Conservation (phyloP, 202 grass and related monocot genomes). For the Saccharum hybrid region DNA sequence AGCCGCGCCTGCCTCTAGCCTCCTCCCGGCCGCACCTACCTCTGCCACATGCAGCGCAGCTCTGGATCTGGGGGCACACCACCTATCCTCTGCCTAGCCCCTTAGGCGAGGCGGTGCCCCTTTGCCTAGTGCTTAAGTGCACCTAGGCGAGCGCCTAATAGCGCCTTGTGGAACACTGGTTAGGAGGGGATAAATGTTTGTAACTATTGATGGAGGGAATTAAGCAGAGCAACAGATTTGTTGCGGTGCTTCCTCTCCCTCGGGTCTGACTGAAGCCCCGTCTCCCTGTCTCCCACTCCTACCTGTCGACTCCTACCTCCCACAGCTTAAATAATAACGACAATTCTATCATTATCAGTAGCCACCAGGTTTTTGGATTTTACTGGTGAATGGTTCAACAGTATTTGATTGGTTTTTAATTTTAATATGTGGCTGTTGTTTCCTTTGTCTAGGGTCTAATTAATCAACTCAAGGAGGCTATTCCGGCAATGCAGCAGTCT, state of each 20-base stretch:
- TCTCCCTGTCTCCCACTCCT: not conserved
- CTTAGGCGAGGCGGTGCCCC: not conserved
- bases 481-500: constrained; percentile 91
- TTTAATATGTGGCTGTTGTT: constrained; percentile 44
- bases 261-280: not conserved
- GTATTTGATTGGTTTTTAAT: constrained; percentile 46
- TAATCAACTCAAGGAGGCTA: constrained; percentile 95
- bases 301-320: not conserved
- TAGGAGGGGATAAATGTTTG: not conserved
- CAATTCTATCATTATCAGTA: not conserved
- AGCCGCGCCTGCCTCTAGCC: too few species aligned
- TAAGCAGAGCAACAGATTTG: not conserved
- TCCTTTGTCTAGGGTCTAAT: constrained; percentile 77
- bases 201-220: not conserved
- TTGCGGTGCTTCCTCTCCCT: not conserved
- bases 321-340: not conserved
- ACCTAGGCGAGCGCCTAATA: not conserved
- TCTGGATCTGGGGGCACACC: not conserved
- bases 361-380: constrained; percentile 28
- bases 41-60: not conserved
- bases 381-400: constrained; percentile 19
- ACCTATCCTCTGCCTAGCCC: not conserved
- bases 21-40: not conserved
- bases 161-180: not conserved
- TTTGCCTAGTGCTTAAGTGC: not conserved